These are phyloP conservation scores for Diaporthe ilicicola DNA, from an alignment of 2,329 filamentous ascomycete species.

Conservation along the genomic window DNA sequence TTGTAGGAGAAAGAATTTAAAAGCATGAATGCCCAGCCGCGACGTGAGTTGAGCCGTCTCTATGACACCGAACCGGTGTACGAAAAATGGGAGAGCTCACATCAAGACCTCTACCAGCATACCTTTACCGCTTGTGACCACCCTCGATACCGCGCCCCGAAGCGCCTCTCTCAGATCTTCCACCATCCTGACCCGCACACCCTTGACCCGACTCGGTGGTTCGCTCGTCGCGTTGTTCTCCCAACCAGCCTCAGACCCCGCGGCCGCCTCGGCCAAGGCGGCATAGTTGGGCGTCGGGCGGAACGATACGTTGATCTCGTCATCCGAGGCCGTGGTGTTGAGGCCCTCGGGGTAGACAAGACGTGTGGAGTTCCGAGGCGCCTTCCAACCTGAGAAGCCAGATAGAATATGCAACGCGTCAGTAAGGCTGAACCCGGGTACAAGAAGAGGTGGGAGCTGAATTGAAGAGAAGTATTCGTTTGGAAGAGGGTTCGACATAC, in stretches of 20 bases:
- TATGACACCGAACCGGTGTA: too few species aligned
- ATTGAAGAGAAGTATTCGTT: not conserved
- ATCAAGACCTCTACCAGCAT: not conserved
- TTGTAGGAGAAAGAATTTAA: too few species aligned
- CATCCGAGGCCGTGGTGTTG: conserved; percentile 62
- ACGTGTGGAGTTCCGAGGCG: conserved; percentile 62
- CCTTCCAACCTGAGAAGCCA: conserved; percentile 37
- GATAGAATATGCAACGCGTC: not conserved
- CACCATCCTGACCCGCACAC: not conserved
- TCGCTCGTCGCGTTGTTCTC: conserved; percentile 48
- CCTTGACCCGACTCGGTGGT: not conserved
- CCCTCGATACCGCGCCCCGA: not conserved
- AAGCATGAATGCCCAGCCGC: too few species aligned
- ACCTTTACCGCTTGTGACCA: not conserved
- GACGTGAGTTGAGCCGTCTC: too few species aligned
- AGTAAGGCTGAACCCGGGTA: too few species aligned
- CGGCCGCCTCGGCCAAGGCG: conserved; percentile 50
- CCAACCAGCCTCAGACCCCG: not conserved
- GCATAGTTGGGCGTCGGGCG: conserved; percentile 65
- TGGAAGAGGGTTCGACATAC: conserved; percentile 40
- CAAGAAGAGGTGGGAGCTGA: not conserved
- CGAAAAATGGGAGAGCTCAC: too few species aligned
- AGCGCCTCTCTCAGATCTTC: conserved; percentile 1
- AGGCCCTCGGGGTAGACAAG: conserved; percentile 67
- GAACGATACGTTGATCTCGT: conserved; percentile 70